A percentile compares a stretch with the other conserved stretches of the same genome.
Evolutionary conservation across 1,284 basidiomycete species (phyloP).

Genomic region (Ceratobasidium sp.): DNA sequence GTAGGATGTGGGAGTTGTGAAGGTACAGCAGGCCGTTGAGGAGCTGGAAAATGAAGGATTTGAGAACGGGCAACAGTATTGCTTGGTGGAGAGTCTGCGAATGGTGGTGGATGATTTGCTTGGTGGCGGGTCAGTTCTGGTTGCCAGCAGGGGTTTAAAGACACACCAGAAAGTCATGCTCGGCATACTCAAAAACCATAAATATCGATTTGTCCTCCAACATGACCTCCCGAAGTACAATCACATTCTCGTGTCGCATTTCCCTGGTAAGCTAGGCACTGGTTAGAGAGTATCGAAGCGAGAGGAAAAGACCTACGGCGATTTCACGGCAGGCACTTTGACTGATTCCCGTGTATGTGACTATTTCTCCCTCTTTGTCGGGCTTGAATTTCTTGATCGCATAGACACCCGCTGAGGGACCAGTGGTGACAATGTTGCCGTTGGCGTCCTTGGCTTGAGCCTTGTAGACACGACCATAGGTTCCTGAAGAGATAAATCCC

Average conservation of each 20-base stretch:
- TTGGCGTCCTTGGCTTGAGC: conserved; percentile 73
- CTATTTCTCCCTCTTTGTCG: conserved; percentile 94
- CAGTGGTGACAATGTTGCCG: conserved; percentile 53
- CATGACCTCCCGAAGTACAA: conserved; percentile 91
- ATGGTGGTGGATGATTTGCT: conserved; percentile 99
- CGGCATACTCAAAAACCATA: conserved; percentile 99
- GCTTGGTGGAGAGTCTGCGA: conserved; percentile 77
- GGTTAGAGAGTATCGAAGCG: neutral
- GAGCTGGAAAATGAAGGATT: conserved; percentile 95
- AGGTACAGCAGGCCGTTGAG: conserved; percentile 94
- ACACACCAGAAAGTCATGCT: conserved; percentile 91
- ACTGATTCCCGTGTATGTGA: conserved; percentile 95
- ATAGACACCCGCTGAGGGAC: conserved; percentile 64
- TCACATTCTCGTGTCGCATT: conserved; percentile 91
- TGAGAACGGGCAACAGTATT: conserved; percentile 81
- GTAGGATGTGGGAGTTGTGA: conserved; percentile 93
- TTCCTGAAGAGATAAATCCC: conserved; percentile 97
- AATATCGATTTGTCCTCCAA: conserved; percentile 97
- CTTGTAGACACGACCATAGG: conserved; percentile 98
- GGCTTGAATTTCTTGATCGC: conserved; percentile 99
- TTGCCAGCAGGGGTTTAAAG: conserved; percentile 12
- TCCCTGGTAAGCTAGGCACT: conserved; percentile 83
- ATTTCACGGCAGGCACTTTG: conserved; percentile 97
- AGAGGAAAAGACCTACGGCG: conserved; percentile 64
- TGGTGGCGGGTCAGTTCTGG: conserved; percentile 31